Evolutionary conservation across 1,139 yeast genomes (phyloP), one percentile per base, ranked within the genome.

Genomic region (Candida gigantensis): DNA sequence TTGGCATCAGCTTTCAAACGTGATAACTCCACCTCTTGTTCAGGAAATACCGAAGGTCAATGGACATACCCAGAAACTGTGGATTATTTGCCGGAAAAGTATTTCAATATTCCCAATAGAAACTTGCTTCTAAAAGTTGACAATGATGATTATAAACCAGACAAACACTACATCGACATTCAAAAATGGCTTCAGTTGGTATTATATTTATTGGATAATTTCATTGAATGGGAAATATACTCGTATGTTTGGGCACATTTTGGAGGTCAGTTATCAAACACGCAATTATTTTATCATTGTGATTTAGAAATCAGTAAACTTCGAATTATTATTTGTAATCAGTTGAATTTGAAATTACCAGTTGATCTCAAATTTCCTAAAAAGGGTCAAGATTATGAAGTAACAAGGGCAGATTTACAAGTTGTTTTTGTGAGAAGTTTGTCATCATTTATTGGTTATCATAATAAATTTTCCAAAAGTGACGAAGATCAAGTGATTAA

Each of bases 401-500:
- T 80, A 7, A 62, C 77, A 18, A 78, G 74, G 37, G 77, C 79
- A 3, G 87, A 85, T 55, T 60, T 87, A 11, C 83, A 84, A 53
- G 84, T 82, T 13, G 83, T 82, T 0, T 65, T 77, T 31, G 79
- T 86, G 4, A 65, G 92, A 40, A 74, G 79, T 3, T 60, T 86
- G 40, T 80, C 92, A 0, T 72, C 88, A 1, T 60, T 88, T 31
- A 60, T 86, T 8, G 88, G 89, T 0, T 85, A 84, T 48, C 83
- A 79, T 43, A 68, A 68, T 16, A 56, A 63, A 13, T 80, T 84
- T 47, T 58, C 78, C 3, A 80, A 80, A 45, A 60, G 64, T 12
- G 92, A 84, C 34, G 81, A 84, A 43, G 95, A 87, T 52, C 79
- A 74, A 40, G 69, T 88, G 28, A 78, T 88, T 6, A 74, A 74